Evolutionary conservation across 345 rosid genomes (phyloP).

Genomic region (Linum trigynum): DNA sequence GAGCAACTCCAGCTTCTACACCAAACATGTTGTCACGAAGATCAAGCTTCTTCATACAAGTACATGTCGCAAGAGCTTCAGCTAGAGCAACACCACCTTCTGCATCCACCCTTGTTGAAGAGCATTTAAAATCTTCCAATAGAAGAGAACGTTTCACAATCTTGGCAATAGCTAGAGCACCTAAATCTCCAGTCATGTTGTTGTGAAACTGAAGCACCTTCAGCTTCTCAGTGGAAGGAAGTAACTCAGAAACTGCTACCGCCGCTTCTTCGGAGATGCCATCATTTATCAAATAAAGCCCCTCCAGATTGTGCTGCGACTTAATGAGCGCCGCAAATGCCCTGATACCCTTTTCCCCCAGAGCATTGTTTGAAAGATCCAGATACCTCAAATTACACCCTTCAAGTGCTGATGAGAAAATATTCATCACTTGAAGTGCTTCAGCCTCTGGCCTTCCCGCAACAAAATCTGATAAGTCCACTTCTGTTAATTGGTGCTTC

Average conservation of each 20-base stretch:
- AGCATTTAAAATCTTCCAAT: conserved; percentile 74
- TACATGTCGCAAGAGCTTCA: conserved; percentile 58
- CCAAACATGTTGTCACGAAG: conserved; percentile 8
- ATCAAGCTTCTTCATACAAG: conserved; percentile 65
- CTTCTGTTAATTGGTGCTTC: conserved; percentile 68
- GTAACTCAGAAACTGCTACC: conserved; percentile 55
- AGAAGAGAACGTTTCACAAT: conserved; percentile 52
- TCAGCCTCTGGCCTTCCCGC: conserved; percentile 82
- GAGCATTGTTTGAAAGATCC: conserved; percentile 77
- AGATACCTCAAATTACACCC: conserved; percentile 55
- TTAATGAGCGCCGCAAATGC: conserved; percentile 63
- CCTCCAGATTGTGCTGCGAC: conserved; percentile 66
- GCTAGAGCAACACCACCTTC: conserved; percentile 78
- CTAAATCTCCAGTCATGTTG: conserved; percentile 89
- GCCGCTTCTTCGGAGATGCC: conserved; percentile 97
- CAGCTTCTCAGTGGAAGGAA: conserved; percentile 75
- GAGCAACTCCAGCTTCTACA: conserved; percentile 3
- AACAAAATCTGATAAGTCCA: conserved; percentile 79
- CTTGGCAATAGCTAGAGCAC: conserved; percentile 64
- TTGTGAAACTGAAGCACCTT: conserved; percentile 79
- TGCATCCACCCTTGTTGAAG: conserved; percentile 67
- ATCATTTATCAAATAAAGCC: conserved; percentile 74
- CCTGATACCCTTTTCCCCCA: conserved; percentile 90
- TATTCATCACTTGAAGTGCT: conserved; percentile 79
- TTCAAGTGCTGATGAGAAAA: conserved; percentile 64